Percentiles rank a stretch among this genome's conserved stretches.
Evolutionary conservation across 2,329 filamentous ascomycete species (phyloP).

Genomic region (Aspergillus pseudotamarii): DNA sequence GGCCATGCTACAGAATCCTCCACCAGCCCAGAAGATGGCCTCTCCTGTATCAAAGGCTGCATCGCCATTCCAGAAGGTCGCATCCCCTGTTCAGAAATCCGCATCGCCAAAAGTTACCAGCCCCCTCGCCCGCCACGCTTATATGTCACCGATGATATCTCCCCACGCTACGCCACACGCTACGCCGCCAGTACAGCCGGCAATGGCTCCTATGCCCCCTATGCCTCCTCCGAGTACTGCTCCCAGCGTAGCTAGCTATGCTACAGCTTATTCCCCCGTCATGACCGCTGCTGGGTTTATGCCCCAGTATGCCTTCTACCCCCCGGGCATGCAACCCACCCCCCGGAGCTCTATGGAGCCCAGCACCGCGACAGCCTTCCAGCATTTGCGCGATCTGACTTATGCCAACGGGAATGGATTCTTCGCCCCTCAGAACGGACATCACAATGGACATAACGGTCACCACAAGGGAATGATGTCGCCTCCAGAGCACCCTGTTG

Average conservation of each 20-base stretch:
- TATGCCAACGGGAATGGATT: conserved; percentile 20
- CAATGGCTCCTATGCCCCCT: conserved; percentile 26
- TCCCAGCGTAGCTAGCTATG: conserved; percentile 21
- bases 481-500: conserved; percentile 29
- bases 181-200: conserved; percentile 22
- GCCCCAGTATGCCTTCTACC: conserved; percentile 37
- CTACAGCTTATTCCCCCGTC: conserved; percentile 37
- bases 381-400: conserved; percentile 32
- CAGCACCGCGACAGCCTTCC: conserved; percentile 34
- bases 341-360: conserved; percentile 34
- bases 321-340: conserved; percentile 29
- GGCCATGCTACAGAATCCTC: conserved; percentile 11
- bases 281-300: conserved; percentile 37
- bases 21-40: conserved; percentile 11
- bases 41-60: conserved; percentile 17
- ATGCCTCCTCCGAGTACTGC: conserved; percentile 10
- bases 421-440: conserved; percentile 10
- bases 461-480: conserved; percentile 35
- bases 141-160: conserved; percentile 41
- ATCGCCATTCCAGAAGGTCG: conserved; percentile 20
- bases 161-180: conserved; percentile 33
- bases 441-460: conserved; percentile 9
- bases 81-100: conserved; percentile 26
- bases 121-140: conserved; percentile 37
- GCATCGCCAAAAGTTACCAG: conserved; percentile 38